Evolutionary conservation across 2,329 filamentous ascomycete genomes (phyloP), one percentile per base, ranked within the genome.

Genomic region (Zasmidium angulare): DNA sequence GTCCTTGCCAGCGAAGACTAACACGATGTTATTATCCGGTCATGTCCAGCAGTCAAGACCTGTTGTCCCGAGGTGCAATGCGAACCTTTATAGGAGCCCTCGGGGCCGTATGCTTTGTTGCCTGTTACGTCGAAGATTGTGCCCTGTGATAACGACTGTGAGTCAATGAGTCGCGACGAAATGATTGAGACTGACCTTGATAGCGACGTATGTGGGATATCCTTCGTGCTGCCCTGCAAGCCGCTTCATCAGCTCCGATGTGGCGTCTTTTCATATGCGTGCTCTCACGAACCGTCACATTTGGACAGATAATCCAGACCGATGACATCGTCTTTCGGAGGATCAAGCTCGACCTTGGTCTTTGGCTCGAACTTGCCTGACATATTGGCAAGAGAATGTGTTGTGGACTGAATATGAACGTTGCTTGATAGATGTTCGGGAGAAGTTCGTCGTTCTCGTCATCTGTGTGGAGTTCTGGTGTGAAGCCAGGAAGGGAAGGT

Each of bases 1-100:
- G 71, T 99, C 96, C 73, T 96, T 96, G 62, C 95, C 95, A 1
- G 91, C 90, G 73, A 99, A 99, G 20, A 97, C 95, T 99, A 67
- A n/a, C 20, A 22, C 17, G 24, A 23, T n/a, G 29, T 53, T 20
- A 21, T 46, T 46, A 21, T n/a, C n/a, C n/a, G n/a, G n/a, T n/a
- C n/a, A n/a, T n/a, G n/a, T n/a, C n/a, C n/a, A n/a, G n/a, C n/a
- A n/a, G n/a, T n/a, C n/a, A n/a, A n/a, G n/a, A n/a, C n/a, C n/a
- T n/a, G n/a, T n/a, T n/a, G n/a, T n/a, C n/a, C n/a, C n/a, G n/a
- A n/a, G n/a, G n/a, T n/a, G n/a, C n/a, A n/a, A n/a, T n/a, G n/a
- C 46, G 46, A 53, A 97, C 95, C 90, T 69, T 90, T 84, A 76
- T 99, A 99, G 63, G 88, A 86, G 50, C 91, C 93, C 22, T 87